These are phyloP conservation scores for Syzygium jambos DNA, from an alignment of 345 rosid genomes.

Conservation along the genomic window DNA sequence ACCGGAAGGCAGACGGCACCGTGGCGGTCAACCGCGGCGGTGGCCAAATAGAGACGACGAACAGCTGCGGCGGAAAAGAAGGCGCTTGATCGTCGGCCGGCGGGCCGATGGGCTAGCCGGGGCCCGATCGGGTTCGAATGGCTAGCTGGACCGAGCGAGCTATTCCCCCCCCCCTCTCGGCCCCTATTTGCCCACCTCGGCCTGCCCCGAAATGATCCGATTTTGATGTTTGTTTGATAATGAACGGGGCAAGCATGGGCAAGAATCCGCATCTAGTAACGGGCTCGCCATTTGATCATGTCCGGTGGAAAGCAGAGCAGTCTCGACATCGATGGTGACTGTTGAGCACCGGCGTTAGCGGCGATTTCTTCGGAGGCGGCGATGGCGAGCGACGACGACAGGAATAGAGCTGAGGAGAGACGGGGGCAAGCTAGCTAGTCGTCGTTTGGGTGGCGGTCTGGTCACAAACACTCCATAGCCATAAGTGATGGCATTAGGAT, in stretches of 20 bases:
- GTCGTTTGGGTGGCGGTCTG: not conserved
- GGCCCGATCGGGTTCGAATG: not conserved
- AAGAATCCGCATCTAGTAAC: not conserved
- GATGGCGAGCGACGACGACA: rapidly evolving
- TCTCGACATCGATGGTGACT: not conserved
- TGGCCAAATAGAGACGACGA: not conserved
- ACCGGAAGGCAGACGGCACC: not conserved
- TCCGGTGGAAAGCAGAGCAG: too few relatives aligned
- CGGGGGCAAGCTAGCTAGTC: not conserved
- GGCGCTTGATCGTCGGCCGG: not conserved
- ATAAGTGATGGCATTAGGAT: not conserved
- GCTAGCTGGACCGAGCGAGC: not conserved
- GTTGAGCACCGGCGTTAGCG: not conserved
- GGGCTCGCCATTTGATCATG: not conserved
- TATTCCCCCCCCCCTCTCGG: not conserved
- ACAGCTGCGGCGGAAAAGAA: not conserved
- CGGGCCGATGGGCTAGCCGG: not conserved
- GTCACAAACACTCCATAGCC: not conserved
- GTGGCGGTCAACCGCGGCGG: not conserved
- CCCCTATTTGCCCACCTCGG: not conserved
- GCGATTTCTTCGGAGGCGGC: not conserved
- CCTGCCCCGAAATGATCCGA: not conserved
- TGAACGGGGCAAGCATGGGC: not conserved
- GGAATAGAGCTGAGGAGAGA: not conserved
- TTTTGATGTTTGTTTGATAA: not conserved